Percentiles rank a stretch among this genome's conserved stretches.
phyloP scores from a whole-genome alignment of 1,284 basidiomycete species.

The Trichosporon coremiiforme region DNA sequence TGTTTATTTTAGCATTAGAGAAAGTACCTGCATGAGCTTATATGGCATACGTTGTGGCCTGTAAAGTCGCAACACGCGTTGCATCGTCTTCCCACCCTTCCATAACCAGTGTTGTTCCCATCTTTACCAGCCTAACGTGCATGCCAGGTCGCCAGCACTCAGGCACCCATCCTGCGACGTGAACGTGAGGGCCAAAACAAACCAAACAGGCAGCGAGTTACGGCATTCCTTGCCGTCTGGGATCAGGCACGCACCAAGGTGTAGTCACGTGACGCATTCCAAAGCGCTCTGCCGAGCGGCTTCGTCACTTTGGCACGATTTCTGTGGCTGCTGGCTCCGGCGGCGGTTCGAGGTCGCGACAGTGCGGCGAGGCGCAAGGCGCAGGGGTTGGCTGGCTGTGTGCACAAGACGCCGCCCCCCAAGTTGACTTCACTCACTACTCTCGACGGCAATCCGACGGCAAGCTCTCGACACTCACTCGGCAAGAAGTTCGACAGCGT shows the following conservation, averaged over 20 bases:
- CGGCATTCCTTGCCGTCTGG: not conserved
- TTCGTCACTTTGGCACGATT: slow-evolving; percentile 14
- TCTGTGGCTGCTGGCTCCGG: not conserved
- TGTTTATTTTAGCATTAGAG: slow-evolving; percentile 28
- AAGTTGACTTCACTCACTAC: not conserved
- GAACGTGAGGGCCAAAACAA: slow-evolving; percentile 1
- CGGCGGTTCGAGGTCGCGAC: not conserved
- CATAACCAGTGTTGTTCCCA: too few species aligned
- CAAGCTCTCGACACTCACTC: not conserved
- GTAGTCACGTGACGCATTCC: slow-evolving; percentile 10
- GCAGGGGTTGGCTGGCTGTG: too few species aligned
- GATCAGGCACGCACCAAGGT: not conserved
- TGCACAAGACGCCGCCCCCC: not conserved
- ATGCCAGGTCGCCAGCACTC: not conserved
- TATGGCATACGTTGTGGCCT: slow-evolving; percentile 20
- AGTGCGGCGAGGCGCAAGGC: not conserved
- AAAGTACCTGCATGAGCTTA: slow-evolving; percentile 24
- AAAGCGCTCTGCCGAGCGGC: slow-evolving; percentile 6
- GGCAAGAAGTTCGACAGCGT: too few species aligned
- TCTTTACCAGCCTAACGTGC: not conserved
- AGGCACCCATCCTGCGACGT: not conserved
- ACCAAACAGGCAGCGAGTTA: not conserved
- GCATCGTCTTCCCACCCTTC: too few species aligned
- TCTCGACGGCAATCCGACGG: too few species aligned
- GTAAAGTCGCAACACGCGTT: not conserved